Percentiles rank a stretch among this genome's conserved stretches.
Conservation (phyloP, 129 eudicot genomes). For the Pulicaria dysenterica region DNA sequence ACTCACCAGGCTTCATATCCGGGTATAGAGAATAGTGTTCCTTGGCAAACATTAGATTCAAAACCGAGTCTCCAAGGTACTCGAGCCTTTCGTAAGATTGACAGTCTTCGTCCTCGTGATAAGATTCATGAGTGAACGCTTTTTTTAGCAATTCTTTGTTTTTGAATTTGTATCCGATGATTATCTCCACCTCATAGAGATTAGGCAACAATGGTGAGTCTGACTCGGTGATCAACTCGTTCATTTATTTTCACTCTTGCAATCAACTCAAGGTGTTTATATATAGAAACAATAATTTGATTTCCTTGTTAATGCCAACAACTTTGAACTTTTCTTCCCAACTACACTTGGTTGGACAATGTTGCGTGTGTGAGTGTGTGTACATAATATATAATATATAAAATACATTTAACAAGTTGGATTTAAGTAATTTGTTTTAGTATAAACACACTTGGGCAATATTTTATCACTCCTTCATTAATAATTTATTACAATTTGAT, state of each 20-base stretch:
- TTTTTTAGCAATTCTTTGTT: slow-evolving; percentile 33
- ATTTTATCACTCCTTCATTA: too few relatives aligned
- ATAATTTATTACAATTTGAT: too few relatives aligned
- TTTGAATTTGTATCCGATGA: slow-evolving; percentile 45
- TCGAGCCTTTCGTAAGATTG: slow-evolving; percentile 49
- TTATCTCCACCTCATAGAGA: slow-evolving; percentile 42
- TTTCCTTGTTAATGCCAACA: slow-evolving; percentile 15
- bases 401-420: too few relatives aligned
- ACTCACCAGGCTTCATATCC: slow-evolving; percentile 43
- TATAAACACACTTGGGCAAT: too few relatives aligned
- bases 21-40: slow-evolving; percentile 45
- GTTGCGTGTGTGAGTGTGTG: not conserved
- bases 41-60: slow-evolving; percentile 38
- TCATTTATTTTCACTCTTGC: slow-evolving; percentile 7
- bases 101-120: not conserved
- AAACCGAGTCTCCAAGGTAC: slow-evolving; percentile 57
- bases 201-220: slow-evolving; percentile 1
- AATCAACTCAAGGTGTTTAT: slow-evolving; percentile 1
- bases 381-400: too few relatives aligned
- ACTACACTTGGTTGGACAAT: slow-evolving; percentile 7
- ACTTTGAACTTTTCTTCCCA: not conserved
- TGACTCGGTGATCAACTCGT: slow-evolving; percentile 19
- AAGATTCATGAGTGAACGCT: slow-evolving; percentile 45
- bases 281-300: slow-evolving; percentile 1
- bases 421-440: too few relatives aligned